Base-by-base conservation (phyloP, 2,329 filamentous ascomycete genomes). In the Sporothrix sp. region DNA sequence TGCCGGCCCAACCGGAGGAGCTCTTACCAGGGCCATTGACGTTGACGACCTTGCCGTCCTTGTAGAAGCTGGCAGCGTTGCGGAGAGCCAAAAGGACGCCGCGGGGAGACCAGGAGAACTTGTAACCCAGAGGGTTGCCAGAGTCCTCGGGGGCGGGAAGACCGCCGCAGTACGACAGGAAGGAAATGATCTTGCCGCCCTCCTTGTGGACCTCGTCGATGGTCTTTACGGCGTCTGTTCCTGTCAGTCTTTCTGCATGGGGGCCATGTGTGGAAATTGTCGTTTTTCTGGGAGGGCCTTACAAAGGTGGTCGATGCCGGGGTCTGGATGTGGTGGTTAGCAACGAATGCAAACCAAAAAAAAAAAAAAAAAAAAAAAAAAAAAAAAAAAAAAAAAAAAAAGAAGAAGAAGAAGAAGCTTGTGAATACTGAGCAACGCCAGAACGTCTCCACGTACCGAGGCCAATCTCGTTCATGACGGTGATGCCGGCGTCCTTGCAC, bases 391-490 rank as follows among this genome's bases (percentile, higher is more conserved):
- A n/a, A n/a, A n/a, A n/a, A n/a, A n/a, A n/a, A n/a, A n/a, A n/a
- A n/a, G n/a, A n/a, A n/a, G n/a, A n/a, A 21, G 16, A 21, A 16
- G 27, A 6, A 40, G 4, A 40, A 20, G 8, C 10, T 4, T 36
- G 20, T 23, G n/a, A n/a, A n/a, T n/a, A n/a, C n/a, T n/a, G n/a
- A n/a, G n/a, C n/a, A n/a, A n/a, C n/a, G n/a, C n/a, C n/a, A n/a
- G n/a, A n/a, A n/a, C n/a, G n/a, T n/a, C n/a, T 23, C 28, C 25
- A 42, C 39, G 5, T 50, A 62, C 71, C 68, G 54, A 85, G 64
- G 56, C 88, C 88, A 64, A 95, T 94, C 78, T 97, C 91, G 71
- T 97, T 96, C 85, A 96, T 90, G 65, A 96, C 90, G 10, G 88
- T 95, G 65, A 96, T 96, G 55, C 89, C 90, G 16, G 91, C 91